These are phyloP conservation scores for Testicularia cyperi DNA, from an alignment of 1,284 basidiomycete species.

Conservation along the genomic window DNA sequence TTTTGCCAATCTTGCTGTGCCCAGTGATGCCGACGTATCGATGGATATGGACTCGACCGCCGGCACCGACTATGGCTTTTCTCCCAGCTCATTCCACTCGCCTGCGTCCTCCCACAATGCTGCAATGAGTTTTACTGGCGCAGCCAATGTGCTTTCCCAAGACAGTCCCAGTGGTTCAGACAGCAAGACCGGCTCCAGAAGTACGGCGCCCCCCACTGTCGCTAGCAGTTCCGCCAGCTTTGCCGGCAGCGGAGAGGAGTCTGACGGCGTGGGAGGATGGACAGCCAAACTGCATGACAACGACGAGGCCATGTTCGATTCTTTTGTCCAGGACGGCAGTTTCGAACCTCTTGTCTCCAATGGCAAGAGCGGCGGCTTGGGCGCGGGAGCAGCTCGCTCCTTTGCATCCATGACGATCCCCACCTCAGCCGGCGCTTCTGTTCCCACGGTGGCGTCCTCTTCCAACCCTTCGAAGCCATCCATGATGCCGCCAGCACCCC, in stretches of 20 bases:
- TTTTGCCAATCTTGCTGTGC: conserved; percentile 10
- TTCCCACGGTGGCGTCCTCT: too few relatives aligned
- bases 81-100: conserved; percentile 30
- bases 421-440: too few relatives aligned
- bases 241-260: conserved; percentile 34
- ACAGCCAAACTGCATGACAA: conserved; percentile 23
- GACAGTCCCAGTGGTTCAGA: conserved; percentile 36
- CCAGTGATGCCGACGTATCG: conserved; percentile 26
- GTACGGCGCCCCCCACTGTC: conserved; percentile 3
- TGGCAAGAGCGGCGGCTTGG: conserved; percentile 4
- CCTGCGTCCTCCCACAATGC: conserved; percentile 32
- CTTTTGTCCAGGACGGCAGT: conserved; percentile 46
- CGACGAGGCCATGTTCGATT: conserved; percentile 56
- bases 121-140: conserved; percentile 15
- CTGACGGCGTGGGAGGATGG: conserved; percentile 25
- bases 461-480: conserved; percentile 1
- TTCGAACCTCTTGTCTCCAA: conserved; percentile 33
- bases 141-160: conserved; percentile 16
- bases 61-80: conserved; percentile 35
- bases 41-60: conserved; percentile 39
- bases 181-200: conserved; percentile 22
- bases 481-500: conserved; percentile 28
- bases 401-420: conserved; percentile 28
- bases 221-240: conserved; percentile 13
- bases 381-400: neutral